Evolutionary conservation across 1,139 yeast species (phyloP).

Genomic region (Pichia sp.): DNA sequence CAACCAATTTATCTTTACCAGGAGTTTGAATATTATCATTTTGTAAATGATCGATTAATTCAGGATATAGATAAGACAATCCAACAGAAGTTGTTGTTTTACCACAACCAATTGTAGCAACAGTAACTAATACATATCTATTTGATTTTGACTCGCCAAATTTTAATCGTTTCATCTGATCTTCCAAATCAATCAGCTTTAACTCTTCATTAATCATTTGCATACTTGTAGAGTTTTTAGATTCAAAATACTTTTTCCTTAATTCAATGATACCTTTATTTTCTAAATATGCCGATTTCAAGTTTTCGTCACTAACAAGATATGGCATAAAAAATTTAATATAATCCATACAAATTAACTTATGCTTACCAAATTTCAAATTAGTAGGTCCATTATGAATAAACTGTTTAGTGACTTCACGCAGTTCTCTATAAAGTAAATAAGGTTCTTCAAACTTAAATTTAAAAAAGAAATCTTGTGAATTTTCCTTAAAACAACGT

Average conservation of each 20-base stretch:
- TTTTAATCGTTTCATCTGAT: constrained; percentile 23
- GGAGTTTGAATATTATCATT: constrained; percentile 67
- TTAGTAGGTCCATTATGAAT: constrained; percentile 41
- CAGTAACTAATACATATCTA: constrained; percentile 61
- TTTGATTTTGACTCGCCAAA: constrained; percentile 15
- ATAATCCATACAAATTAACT: constrained; percentile 58
- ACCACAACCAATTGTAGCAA: constrained; percentile 93
- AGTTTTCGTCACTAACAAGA: constrained; percentile 40
- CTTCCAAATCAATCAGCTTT: constrained; percentile 16
- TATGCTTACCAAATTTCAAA: constrained; percentile 46
- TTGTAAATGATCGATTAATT: constrained; percentile 69
- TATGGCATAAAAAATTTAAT: constrained; percentile 57
- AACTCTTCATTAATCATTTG: constrained; percentile 28
- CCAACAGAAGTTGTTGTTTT: constrained; percentile 79
- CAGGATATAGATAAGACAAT: constrained; percentile 46
- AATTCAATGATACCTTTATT: constrained; percentile 74
- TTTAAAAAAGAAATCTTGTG: constrained; percentile 81
- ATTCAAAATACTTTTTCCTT: constrained; percentile 50
- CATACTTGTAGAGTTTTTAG: constrained; percentile 21
- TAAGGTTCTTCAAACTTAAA: constrained; percentile 96
- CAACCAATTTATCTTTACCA: constrained; percentile 47
- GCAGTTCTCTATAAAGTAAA: constrained; percentile 78
- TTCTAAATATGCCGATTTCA: constrained; percentile 40
- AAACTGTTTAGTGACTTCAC: constrained; percentile 72
- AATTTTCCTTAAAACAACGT: constrained; percentile 41